Conservation (phyloP, 2,329 filamentous ascomycete genomes). For the Nigrograna mackinnonii region DNA sequence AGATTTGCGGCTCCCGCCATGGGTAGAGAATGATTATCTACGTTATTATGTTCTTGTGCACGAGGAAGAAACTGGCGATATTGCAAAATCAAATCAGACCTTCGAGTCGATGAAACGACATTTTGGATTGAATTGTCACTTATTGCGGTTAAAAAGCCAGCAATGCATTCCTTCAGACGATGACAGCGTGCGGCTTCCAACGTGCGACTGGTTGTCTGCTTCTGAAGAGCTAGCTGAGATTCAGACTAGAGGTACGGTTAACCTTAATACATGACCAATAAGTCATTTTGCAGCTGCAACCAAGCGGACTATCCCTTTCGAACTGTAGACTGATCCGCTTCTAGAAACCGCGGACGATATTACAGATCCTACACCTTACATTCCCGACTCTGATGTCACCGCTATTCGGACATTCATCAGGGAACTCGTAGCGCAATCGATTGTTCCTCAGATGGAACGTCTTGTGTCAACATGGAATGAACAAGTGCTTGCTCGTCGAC, state of each 20-base stretch:
- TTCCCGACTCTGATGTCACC: slow-evolving; percentile 90
- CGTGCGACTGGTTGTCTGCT: slow-evolving; percentile 87
- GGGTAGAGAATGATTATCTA: slow-evolving; percentile 90
- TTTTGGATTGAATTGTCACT: slow-evolving; percentile 92
- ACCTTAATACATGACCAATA: too few species aligned
- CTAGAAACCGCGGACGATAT: slow-evolving; percentile 69
- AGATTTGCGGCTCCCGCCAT: slow-evolving; percentile 72
- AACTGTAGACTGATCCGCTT: slow-evolving; percentile 1
- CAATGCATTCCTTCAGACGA: slow-evolving; percentile 89
- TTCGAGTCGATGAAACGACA: slow-evolving; percentile 99
- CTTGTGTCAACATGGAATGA: slow-evolving; percentile 94
- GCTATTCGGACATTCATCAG: slow-evolving; percentile 87
- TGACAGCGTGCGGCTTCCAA: slow-evolving; percentile 80
- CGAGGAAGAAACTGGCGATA: slow-evolving; percentile 94
- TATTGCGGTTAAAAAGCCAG: slow-evolving; percentile 81
- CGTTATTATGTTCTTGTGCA: slow-evolving; percentile 96
- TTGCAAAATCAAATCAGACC: slow-evolving; percentile 81
- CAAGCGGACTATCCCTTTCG: too few species aligned
- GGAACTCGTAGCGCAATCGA: slow-evolving; percentile 93
- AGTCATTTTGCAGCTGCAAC: too few species aligned
- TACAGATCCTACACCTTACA: slow-evolving; percentile 73
- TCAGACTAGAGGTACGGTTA: slow-evolving; percentile 58
- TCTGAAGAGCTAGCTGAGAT: slow-evolving; percentile 81
- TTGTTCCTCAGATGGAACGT: slow-evolving; percentile 95
- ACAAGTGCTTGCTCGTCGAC: slow-evolving; percentile 86